Conservation (phyloP, 805 yeast genomes). For the Barnettozyma californica region DNA sequence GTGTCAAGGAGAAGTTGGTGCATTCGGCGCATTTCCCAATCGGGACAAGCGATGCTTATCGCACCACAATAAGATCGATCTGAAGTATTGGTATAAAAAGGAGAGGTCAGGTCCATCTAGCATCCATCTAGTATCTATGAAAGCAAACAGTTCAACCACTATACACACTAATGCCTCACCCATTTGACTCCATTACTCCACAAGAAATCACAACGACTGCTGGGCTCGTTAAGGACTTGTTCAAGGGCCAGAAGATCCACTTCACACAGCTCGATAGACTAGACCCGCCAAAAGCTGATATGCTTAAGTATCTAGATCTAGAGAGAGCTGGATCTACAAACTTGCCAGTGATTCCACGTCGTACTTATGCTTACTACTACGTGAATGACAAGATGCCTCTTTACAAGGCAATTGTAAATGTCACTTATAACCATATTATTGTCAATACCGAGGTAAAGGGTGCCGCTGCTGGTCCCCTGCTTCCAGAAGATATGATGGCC, state of each 20-base stretch:
- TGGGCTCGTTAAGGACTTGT: slow-evolving; percentile 54
- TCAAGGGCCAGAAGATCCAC: slow-evolving; percentile 50
- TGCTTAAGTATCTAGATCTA: slow-evolving; percentile 62
- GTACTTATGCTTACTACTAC: slow-evolving; percentile 65
- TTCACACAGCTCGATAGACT: slow-evolving; percentile 61
- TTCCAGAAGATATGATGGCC: slow-evolving; percentile 56
- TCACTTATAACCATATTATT: slow-evolving; percentile 55
- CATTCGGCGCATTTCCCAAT: slow-evolving; percentile 1
- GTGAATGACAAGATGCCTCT: slow-evolving; percentile 43
- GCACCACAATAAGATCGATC: not conserved
- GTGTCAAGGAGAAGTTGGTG: not conserved
- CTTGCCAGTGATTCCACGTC: slow-evolving; percentile 60
- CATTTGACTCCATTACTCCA: slow-evolving; percentile 56
- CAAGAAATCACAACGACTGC: slow-evolving; percentile 52
- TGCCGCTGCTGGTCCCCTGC: slow-evolving; percentile 66
- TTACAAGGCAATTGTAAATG: slow-evolving; percentile 69
- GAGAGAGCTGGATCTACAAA: slow-evolving; percentile 45
- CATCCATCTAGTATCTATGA: too few relatives aligned
- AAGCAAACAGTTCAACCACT: too few relatives aligned
- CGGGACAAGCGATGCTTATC: slow-evolving; percentile 1
- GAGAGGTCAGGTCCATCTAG: not conserved
- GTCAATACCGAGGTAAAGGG: slow-evolving; percentile 50
- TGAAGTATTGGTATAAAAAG: not conserved
- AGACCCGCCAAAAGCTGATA: slow-evolving; percentile 76
- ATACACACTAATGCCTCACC: slow-evolving; percentile 33